Base-by-base conservation (phyloP, 805 yeast genomes). In the Cyberlindnera lachancei region DNA sequence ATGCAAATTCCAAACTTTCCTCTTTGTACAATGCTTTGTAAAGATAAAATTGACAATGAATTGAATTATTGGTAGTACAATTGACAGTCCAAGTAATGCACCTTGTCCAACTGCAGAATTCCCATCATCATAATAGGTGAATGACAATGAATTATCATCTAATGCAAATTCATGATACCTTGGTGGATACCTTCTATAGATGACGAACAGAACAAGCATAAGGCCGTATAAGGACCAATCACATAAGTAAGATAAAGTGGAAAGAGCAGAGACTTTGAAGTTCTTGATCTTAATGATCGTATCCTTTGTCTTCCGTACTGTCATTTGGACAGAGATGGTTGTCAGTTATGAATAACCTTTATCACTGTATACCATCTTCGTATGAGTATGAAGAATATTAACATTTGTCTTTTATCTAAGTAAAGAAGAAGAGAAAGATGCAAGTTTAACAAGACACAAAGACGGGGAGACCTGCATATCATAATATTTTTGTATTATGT, bases 1-100 rank as follows among this genome's bases (percentile, higher is more conserved):
- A 34, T 59, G 62, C 2, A 64, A 43, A 37, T 68, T 70, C 73
- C 73, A 67, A 0, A 55, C 14, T 31, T 54, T 56, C 31, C 61
- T 38, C 3, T 18, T 13, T 7, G 32, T 23, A 3, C 47, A 45
- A 2, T 37, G 23, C 22, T 51, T 40, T 4, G 52, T 38, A 7
- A 42, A 41, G 0, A 52, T 23, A 15, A 41, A 37, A 5, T 50
- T 29, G 2, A 46, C 4, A 2, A 52, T 12, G 10, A 59, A 45
- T n/a, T 52, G 50, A 3, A 59, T 5, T 2, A 59, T 18, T 0
- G 74, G 73, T 1, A 58, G 15, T 0, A 55, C 36, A 5, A 61
- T 34, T 0, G 59, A 45, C 4, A 63, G 33, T 2, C 49, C 11
- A 0, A 66, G 22, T 23, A 67, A 42, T 10, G 48, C 18, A 42